These are phyloP conservation scores for Cladosporium sp. DNA, from an alignment of 2,329 filamentous ascomycete species.

Conservation along the genomic window DNA sequence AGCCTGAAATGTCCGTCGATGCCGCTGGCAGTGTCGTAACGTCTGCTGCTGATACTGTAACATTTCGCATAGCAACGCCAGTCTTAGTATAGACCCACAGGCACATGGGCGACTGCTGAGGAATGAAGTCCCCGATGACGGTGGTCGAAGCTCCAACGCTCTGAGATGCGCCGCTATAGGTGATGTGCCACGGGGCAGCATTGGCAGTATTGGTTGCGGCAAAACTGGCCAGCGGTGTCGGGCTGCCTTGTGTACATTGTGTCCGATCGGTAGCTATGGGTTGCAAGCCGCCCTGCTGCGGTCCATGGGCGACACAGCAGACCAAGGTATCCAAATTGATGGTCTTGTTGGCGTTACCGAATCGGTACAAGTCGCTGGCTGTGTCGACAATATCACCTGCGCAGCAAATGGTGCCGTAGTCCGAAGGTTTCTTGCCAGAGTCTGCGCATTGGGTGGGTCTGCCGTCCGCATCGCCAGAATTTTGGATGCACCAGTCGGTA, in stretches of 20 bases:
- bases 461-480: not conserved
- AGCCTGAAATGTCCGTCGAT: conserved; percentile 1
- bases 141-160: conserved; percentile 1
- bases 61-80: conserved; percentile 16
- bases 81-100: conserved; percentile 18
- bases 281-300: conserved; percentile 8
- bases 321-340: conserved; percentile 16
- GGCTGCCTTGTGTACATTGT: conserved; percentile 13
- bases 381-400: conserved; percentile 17
- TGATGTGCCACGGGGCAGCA: conserved; percentile 15
- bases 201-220: conserved; percentile 21
- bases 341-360: conserved; percentile 7
- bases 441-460: conserved; percentile 13
- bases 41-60: conserved; percentile 17
- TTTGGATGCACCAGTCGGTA: conserved; percentile 16
- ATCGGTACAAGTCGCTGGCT: conserved; percentile 6
- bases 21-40: conserved; percentile 15
- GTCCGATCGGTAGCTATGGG: conserved; percentile 5
- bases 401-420: conserved; percentile 18
- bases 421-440: conserved; percentile 6
- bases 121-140: conserved; percentile 14
- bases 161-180: conserved; percentile 14
- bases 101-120: conserved; percentile 17
- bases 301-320: conserved; percentile 15
- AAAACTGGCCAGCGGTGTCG: conserved; percentile 20